Evolutionary conservation across 2,329 filamentous ascomycete genomes (phyloP), one percentile per base, ranked within the genome.

Genomic region (Ceratocystis papillata): DNA sequence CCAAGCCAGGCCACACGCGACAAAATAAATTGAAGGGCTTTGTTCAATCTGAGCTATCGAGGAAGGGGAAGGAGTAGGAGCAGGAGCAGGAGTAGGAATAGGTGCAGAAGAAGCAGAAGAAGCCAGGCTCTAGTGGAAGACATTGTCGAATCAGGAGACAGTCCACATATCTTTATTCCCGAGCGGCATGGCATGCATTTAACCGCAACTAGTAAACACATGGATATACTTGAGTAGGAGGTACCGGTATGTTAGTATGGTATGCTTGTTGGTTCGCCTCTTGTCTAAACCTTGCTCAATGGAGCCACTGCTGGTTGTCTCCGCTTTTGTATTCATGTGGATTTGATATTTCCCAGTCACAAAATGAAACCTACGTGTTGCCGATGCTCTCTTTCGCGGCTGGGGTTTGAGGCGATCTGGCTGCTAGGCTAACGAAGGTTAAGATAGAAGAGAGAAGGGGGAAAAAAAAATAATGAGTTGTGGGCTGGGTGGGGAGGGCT

Each of bases 351-450:
- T 37, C 33, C 8, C 3, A 37, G 7, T n/a, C 30, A 6, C 6
- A 5, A 22, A 7, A 33, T 1, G 53, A 15, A 8, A 22, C 10
- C 6, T 25, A 30, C 25, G 28, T n/a, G 10, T n/a, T 50, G 46
- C 46, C 15, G 17, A 22, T n/a, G 6, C 20, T 22, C 46, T 50
- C 17, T n/a, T 22, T n/a, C 25, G 53, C 5, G 12, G 30, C 53
- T 57, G 53, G n/a, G 53, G n/a, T 37, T 25, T 33, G 53, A 57
- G 53, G 53, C 53, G 53, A 33, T 57, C 25, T 50, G 46, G 17
- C 17, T 30, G 28, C 15, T 5, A 30, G 45, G 4, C 15, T 17
- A 10, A 8, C 45, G 3, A 20, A 10, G 46, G 46, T 7, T 6
- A 20, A 22, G 28, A 17, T 7, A 57, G 25, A 25, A 57, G 25